phyloP scores from a whole-genome alignment of 2,329 filamentous ascomycete species.

The Apiospora phragmitis region DNA sequence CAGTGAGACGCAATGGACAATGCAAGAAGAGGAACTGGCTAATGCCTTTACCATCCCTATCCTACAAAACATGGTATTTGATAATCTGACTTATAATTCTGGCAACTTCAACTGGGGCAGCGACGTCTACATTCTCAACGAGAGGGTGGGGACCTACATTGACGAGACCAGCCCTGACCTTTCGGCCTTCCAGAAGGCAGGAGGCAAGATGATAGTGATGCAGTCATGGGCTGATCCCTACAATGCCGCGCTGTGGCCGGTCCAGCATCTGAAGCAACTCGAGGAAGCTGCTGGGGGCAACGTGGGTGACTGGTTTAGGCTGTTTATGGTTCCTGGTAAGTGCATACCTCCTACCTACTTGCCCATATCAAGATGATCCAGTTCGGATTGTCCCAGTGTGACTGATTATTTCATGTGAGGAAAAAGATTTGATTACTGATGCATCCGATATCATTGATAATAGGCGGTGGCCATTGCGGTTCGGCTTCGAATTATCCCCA shows the following conservation, averaged over 20 bases:
- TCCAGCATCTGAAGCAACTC: slow-evolving; percentile 33
- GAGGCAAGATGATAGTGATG: slow-evolving; percentile 38
- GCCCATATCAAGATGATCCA: neutral
- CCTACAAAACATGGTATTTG: slow-evolving; percentile 42
- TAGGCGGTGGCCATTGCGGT: slow-evolving; percentile 39
- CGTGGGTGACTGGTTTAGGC: slow-evolving; percentile 32
- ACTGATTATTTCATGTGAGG: neutral
- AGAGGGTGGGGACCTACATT: slow-evolving; percentile 34
- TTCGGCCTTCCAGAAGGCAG: slow-evolving; percentile 25
- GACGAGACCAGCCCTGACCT: slow-evolving; percentile 37
- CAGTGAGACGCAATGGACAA: slow-evolving; percentile 38
- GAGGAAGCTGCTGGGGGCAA: slow-evolving; percentile 23
- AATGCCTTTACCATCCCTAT: slow-evolving; percentile 37
- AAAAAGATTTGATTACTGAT: neutral
- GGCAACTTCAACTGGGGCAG: slow-evolving; percentile 36
- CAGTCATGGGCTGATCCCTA: slow-evolving; percentile 40
- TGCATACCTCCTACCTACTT: neutral
- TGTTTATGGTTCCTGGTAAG: slow-evolving; percentile 37
- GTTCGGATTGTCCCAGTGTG: too few species aligned
- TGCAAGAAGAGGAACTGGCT: slow-evolving; percentile 35
- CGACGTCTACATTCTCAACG: slow-evolving; percentile 35
- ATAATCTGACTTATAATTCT: slow-evolving; percentile 36
- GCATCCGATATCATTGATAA: neutral
- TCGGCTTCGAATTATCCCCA: slow-evolving; percentile 31
- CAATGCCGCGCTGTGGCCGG: slow-evolving; percentile 37